Conservation (phyloP, 78 protist genomes). For the Dictyostelium firmibasis region DNA sequence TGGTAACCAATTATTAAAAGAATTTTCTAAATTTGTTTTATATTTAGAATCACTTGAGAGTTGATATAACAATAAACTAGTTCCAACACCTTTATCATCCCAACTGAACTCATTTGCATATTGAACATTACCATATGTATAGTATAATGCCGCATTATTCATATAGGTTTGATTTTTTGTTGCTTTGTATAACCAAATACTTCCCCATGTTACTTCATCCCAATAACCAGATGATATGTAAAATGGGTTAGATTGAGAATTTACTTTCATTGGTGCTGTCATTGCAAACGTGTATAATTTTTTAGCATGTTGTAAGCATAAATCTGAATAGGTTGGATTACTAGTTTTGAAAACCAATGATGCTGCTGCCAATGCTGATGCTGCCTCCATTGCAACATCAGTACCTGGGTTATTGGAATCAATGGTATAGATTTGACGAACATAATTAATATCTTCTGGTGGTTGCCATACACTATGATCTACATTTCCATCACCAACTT, state of each 20-base stretch:
- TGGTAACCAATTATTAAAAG: not conserved
- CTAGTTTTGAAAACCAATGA: not conserved
- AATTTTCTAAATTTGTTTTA: not conserved
- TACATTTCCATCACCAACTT: not conserved
- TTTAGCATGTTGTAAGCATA: not conserved
- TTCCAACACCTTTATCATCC: constrained; percentile 21
- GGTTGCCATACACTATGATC: constrained; percentile 8
- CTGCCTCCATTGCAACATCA: constrained; percentile 57
- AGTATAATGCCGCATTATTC: not conserved
- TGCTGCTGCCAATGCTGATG: constrained; percentile 11
- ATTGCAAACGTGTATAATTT: constrained; percentile 1
- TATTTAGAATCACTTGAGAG: not conserved
- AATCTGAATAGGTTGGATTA: constrained; percentile 17
- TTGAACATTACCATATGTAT: not conserved
- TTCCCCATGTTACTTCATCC: constrained; percentile 18
- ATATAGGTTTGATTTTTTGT: not conserved
- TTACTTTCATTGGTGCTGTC: not conserved
- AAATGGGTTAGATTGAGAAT: not conserved
- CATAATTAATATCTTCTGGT: not conserved
- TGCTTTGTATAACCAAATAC: constrained; percentile 29
- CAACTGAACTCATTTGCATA: not conserved
- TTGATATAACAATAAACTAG: not conserved
- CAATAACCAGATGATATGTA: constrained; percentile 9
- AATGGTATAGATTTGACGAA: not conserved
- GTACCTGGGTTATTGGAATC: constrained; percentile 3